Percentiles rank a stretch among this genome's conserved stretches.
Conservation (phyloP, 2,329 filamentous ascomycete species). For the Aspergillus sergii region DNA sequence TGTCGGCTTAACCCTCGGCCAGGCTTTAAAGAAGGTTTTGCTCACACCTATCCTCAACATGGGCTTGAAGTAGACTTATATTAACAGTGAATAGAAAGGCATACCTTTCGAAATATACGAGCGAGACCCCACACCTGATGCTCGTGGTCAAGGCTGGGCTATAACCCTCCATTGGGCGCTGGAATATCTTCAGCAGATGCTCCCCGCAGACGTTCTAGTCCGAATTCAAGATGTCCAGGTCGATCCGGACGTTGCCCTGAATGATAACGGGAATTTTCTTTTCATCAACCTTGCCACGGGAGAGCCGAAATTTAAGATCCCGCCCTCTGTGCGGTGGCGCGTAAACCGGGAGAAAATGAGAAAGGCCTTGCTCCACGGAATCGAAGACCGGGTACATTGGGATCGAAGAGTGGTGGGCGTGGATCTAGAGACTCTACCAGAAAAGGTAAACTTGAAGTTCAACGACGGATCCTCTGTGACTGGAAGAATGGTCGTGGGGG, state of each 20-base stretch:
- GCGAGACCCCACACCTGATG: conserved; percentile 27
- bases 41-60: not conserved
- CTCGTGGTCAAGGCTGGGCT: conserved; percentile 31
- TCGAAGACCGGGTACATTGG: conserved; percentile 27
- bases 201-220: conserved; percentile 19
- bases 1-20: conserved; percentile 28
- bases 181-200: conserved; percentile 24
- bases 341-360: conserved; percentile 30
- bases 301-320: conserved; percentile 32
- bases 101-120: conserved; percentile 36
- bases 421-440: not conserved
- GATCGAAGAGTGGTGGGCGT: conserved; percentile 18
- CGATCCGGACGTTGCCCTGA: conserved; percentile 24
- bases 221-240: conserved; percentile 26
- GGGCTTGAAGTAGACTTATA: not conserved
- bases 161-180: conserved; percentile 31
- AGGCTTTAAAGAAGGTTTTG: conserved; percentile 24
- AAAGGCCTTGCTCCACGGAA: conserved; percentile 20
- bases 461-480: conserved; percentile 12
- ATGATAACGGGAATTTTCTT: conserved; percentile 30
- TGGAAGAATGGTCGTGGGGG: conserved; percentile 22
- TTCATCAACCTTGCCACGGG: conserved; percentile 34
- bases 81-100: conserved; percentile 18
- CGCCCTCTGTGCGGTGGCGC: conserved; percentile 30
- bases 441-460: conserved; percentile 9